Conservation (phyloP, 1,139 yeast species). For the Yamadazyma diospyri region DNA sequence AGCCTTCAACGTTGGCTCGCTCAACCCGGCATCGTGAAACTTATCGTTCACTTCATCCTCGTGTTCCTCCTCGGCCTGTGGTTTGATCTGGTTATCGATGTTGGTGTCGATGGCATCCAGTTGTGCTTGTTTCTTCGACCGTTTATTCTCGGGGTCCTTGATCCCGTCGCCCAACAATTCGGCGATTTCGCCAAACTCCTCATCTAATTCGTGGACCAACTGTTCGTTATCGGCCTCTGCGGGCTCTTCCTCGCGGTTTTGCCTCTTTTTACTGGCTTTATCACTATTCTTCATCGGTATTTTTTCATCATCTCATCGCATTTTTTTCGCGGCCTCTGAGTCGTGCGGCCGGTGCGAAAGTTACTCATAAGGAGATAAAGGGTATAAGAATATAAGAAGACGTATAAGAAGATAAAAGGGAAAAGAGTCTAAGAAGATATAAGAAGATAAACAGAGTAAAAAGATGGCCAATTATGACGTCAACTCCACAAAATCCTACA, state of each 20-base stretch:
- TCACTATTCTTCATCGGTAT: slow-evolving; percentile 13
- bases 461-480: slow-evolving; percentile 35
- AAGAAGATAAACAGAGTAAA: too few relatives aligned
- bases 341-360: neutral
- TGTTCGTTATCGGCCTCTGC: slow-evolving; percentile 37
- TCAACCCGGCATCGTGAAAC: slow-evolving; percentile 57
- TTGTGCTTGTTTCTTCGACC: slow-evolving; percentile 17
- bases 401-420: too few relatives aligned
- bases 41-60: slow-evolving; percentile 24
- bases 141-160: slow-evolving; percentile 36
- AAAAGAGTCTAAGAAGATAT: too few relatives aligned
- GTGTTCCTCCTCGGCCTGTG: slow-evolving; percentile 17
- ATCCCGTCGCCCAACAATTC: slow-evolving; percentile 45
- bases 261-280: slow-evolving; percentile 16
- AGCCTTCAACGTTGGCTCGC: slow-evolving; percentile 77
- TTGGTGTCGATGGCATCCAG: slow-evolving; percentile 16
- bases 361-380: too few relatives aligned
- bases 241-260: slow-evolving; percentile 8
- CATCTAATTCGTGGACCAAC: slow-evolving; percentile 47
- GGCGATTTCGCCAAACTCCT: slow-evolving; percentile 56
- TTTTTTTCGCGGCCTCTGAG: neutral
- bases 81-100: slow-evolving; percentile 12
- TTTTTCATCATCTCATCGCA: slow-evolving; percentile 25
- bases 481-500: slow-evolving; percentile 69
- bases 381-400: too few relatives aligned